These are phyloP conservation scores for Aspergillus affinis DNA, from an alignment of 495 filamentous ascomycete species.

Conservation along the genomic window DNA sequence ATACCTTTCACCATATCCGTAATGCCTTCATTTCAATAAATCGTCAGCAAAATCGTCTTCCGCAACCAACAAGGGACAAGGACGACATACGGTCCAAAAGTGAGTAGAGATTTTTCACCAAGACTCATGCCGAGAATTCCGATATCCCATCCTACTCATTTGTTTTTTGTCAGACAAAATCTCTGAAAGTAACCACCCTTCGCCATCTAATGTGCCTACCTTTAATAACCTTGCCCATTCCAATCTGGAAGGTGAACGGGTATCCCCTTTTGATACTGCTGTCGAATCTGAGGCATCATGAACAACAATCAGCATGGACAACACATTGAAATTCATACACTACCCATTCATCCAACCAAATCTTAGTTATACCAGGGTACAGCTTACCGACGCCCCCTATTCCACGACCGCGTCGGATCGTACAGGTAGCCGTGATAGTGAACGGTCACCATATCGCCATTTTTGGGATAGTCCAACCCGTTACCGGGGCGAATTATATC, in stretches of 20 bases:
- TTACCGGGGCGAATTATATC: constrained; percentile 44
- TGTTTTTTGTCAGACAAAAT: neutral
- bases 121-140: constrained; percentile 24
- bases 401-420: constrained; percentile 47
- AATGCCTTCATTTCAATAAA: constrained; percentile 13
- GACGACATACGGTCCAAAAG: constrained; percentile 23
- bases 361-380: neutral
- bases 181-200: neutral
- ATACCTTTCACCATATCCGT: constrained; percentile 25
- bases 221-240: constrained; percentile 23
- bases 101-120: constrained; percentile 25
- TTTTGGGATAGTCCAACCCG: constrained; percentile 47
- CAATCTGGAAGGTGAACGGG: constrained; percentile 24
- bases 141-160: constrained; percentile 21
- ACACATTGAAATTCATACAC: neutral
- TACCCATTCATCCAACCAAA: neutral
- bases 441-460: constrained; percentile 66
- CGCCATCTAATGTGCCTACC: constrained; percentile 7
- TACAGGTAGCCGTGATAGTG: constrained; percentile 76
- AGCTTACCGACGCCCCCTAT: constrained; percentile 45
- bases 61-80: neutral
- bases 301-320: neutral
- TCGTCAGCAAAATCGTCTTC: neutral
- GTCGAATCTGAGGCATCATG: constrained; percentile 17
- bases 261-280: constrained; percentile 24